These are phyloP conservation scores for Trichoderma citrinoviride DNA, from an alignment of 2,329 filamentous ascomycete species.

Conservation along the genomic window DNA sequence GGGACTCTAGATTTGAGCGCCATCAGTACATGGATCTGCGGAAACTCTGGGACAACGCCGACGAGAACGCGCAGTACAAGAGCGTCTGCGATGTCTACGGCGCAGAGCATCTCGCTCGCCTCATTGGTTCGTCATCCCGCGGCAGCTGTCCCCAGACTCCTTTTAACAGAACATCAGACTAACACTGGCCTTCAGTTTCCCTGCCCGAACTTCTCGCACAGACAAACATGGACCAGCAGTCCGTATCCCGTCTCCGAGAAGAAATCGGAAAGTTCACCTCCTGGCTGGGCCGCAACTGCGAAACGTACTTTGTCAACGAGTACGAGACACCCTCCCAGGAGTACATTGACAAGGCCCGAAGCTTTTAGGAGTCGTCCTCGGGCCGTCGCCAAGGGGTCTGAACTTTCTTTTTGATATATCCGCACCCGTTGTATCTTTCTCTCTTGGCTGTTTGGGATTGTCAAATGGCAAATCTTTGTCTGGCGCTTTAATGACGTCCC, in stretches of 20 bases:
- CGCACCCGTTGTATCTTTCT: too few species aligned
- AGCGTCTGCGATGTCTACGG: constrained; percentile 80
- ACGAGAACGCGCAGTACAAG: constrained; percentile 66
- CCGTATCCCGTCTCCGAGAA: constrained; percentile 81
- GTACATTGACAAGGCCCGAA: constrained; percentile 66
- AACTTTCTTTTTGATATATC: not conserved
- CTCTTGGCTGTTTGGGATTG: too few species aligned
- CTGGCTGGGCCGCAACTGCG: constrained; percentile 77
- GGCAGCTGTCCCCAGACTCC: not conserved
- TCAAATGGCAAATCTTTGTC: too few species aligned
- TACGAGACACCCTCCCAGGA: constrained; percentile 72
- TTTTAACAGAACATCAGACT: not conserved
- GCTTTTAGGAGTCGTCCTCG: constrained; percentile 33
- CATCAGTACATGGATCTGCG: constrained; percentile 79
- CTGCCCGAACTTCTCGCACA: constrained; percentile 93
- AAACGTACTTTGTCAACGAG: constrained; percentile 72
- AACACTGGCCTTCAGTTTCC: constrained; percentile 56
- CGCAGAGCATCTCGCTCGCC: constrained; percentile 82
- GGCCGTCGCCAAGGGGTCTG: not conserved
- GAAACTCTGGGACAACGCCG: constrained; percentile 63
- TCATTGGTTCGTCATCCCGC: constrained; percentile 66
- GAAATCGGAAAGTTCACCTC: constrained; percentile 82
- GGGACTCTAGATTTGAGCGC: constrained; percentile 72
- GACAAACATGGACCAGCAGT: constrained; percentile 96
- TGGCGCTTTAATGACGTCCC: too few species aligned